Conservation (phyloP, 1,139 yeast species). For the Meyerozyma athensensis region DNA sequence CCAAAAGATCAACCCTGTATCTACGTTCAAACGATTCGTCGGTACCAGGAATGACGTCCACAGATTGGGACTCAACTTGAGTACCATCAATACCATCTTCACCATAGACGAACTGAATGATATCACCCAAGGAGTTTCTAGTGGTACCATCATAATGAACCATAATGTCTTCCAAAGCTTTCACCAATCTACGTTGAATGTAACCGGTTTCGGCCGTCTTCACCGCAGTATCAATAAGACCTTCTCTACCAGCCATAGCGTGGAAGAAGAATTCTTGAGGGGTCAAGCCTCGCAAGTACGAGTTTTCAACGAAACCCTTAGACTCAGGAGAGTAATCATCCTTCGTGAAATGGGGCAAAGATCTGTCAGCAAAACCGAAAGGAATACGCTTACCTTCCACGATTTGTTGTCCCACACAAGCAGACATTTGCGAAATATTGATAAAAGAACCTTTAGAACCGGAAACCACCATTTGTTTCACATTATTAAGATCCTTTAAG, state of each 20-base stretch:
- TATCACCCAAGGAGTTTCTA: constrained; percentile 93
- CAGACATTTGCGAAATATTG: constrained; percentile 98
- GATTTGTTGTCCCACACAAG: constrained; percentile 99
- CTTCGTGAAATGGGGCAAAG: constrained; percentile 95
- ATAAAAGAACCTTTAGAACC: constrained; percentile 99
- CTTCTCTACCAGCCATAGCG: constrained; percentile 99
- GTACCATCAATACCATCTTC: constrained; percentile 99
- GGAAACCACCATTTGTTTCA: constrained; percentile 98
- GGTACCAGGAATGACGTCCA: constrained; percentile 94
- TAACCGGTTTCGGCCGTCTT: constrained; percentile 99
- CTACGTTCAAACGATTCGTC: constrained; percentile 77
- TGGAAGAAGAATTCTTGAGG: constrained; percentile 99
- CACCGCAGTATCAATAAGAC: constrained; percentile 98
- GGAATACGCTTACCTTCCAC: constrained; percentile 99
- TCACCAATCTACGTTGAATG: constrained; percentile 97
- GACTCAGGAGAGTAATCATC: constrained; percentile 98
- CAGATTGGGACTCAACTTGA: constrained; percentile 94
- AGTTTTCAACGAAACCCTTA: constrained; percentile 95
- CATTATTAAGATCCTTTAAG: constrained; percentile 89
- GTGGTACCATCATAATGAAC: constrained; percentile 99
- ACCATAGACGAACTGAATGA: constrained; percentile 95
- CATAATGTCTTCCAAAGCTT: constrained; percentile 98
- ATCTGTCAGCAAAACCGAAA: constrained; percentile 92
- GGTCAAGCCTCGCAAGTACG: constrained; percentile 93
- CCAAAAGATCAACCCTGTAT: constrained; percentile 84